phyloP scores from a whole-genome alignment of 169 alveolate species.

The Eimeria falciformis region DNA sequence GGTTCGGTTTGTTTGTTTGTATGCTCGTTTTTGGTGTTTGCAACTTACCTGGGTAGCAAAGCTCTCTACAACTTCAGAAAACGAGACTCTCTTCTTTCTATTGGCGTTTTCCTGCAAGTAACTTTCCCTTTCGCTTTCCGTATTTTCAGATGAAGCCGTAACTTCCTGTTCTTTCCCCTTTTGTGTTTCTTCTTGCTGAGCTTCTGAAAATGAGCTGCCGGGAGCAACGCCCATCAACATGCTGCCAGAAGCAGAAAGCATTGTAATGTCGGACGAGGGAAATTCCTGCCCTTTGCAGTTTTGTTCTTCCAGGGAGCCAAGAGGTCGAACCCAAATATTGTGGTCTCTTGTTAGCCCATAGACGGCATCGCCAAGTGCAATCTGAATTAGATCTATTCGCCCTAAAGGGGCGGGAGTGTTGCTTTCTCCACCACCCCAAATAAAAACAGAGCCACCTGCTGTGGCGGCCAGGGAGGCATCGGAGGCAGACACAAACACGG shows the following conservation, averaged over 20 bases:
- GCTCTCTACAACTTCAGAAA: constrained; percentile 14
- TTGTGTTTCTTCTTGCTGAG: background rate
- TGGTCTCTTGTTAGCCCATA: background rate
- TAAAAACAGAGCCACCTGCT: background rate
- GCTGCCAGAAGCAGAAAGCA: background rate
- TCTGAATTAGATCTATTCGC: background rate
- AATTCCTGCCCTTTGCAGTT: background rate
- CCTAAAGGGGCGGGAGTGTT: background rate
- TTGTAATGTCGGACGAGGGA: background rate
- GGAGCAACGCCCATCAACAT: constrained; percentile 23
- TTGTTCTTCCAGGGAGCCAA: background rate
- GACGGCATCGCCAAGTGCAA: constrained; percentile 12
- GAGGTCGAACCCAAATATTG: background rate
- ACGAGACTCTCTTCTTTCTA: constrained; percentile 14
- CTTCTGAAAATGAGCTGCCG: background rate
- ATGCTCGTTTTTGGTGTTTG: background rate
- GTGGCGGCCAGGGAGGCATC: constrained; percentile 51
- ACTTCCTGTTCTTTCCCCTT: background rate
- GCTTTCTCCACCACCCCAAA: constrained; percentile 46
- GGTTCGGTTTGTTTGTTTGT: too few relatives aligned
- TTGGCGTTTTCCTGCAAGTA: too few relatives aligned
- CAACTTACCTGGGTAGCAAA: background rate
- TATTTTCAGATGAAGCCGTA: background rate
- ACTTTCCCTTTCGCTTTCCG: background rate
- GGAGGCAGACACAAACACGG: constrained; percentile 31